These are phyloP conservation scores for Barnettozyma populi DNA, from an alignment of 805 yeast genomes.

Conservation along the genomic window DNA sequence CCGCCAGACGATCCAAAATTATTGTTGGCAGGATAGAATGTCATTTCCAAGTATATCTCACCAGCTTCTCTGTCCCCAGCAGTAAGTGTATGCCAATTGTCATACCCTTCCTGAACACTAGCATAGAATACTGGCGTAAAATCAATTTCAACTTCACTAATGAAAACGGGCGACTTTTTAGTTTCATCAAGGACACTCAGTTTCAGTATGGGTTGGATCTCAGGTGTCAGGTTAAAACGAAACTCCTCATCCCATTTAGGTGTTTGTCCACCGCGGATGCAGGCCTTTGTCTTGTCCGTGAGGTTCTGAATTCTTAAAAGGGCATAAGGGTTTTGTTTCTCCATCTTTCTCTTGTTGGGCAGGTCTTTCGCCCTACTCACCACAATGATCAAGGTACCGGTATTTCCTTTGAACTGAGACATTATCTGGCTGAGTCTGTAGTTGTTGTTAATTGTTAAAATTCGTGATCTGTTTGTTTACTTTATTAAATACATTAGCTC, in stretches of 20 bases:
- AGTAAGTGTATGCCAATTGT: slow-evolving; percentile 73
- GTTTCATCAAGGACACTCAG: slow-evolving; percentile 80
- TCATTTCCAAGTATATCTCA: slow-evolving; percentile 82
- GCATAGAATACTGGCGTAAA: slow-evolving; percentile 66
- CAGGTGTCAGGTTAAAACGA: slow-evolving; percentile 59
- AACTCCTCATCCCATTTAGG: slow-evolving; percentile 84
- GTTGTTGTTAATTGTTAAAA: no score
- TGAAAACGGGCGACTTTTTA: slow-evolving; percentile 78
- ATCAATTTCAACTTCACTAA: slow-evolving; percentile 78
- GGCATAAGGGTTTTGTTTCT: slow-evolving; percentile 91
- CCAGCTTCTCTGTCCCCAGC: slow-evolving; percentile 79
- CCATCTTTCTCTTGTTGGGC: slow-evolving; percentile 79
- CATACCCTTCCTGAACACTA: slow-evolving; percentile 68
- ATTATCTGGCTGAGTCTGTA: slow-evolving; percentile 3
- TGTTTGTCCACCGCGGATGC: slow-evolving; percentile 88
- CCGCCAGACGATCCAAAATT: not conserved
- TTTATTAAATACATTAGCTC: not conserved
- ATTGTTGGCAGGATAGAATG: slow-evolving; percentile 59
- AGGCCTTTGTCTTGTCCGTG: slow-evolving; percentile 73
- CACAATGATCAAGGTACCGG: slow-evolving; percentile 63
- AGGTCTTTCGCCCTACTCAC: slow-evolving; percentile 79
- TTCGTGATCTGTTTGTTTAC: not conserved
- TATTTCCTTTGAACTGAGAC: slow-evolving; percentile 27
- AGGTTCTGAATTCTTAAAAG: slow-evolving; percentile 75
- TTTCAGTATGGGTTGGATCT: slow-evolving; percentile 56